Percentiles rank a stretch among this genome's conserved stretches.
These are phyloP conservation scores for Chimonanthus praecox DNA, from an alignment of 164 flowering plant species.

Conservation along the genomic window DNA sequence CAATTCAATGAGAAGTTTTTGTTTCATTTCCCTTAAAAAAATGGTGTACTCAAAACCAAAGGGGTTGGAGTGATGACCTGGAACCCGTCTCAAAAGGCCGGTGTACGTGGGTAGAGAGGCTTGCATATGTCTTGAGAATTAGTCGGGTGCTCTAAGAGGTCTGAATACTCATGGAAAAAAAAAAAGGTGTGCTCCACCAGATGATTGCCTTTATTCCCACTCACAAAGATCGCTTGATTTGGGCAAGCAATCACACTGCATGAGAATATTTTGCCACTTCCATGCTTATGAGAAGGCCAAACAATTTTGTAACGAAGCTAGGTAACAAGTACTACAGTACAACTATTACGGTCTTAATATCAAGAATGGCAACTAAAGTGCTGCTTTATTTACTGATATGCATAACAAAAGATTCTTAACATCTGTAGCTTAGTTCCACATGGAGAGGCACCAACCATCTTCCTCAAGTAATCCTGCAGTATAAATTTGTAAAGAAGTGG, in stretches of 20 bases:
- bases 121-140: no score
- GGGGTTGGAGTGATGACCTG: no score
- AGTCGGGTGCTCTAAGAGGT: no score
- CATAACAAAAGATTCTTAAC: conserved; percentile 1
- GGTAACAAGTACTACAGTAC: neutral
- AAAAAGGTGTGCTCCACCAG: neutral
- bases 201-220: neutral
- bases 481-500: neutral
- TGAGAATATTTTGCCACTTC: neutral
- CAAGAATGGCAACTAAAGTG: neutral
- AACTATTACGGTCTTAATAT: neutral
- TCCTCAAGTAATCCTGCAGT: conserved; percentile 8
- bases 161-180: no score
- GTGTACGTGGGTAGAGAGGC: no score
- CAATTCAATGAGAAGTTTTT: no score
- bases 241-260: neutral
- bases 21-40: no score
- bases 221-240: no score
- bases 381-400: conserved; percentile 1
- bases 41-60: no score
- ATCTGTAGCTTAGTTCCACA: neutral
- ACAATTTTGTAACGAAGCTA: neutral
- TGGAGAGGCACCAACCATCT: no score
- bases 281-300: neutral
- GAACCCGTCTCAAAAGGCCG: no score